Percentiles rank a stretch among this genome's conserved stretches.
Conservation (phyloP, 139 green algal species). For the Tetratostichococcus sp. region DNA sequence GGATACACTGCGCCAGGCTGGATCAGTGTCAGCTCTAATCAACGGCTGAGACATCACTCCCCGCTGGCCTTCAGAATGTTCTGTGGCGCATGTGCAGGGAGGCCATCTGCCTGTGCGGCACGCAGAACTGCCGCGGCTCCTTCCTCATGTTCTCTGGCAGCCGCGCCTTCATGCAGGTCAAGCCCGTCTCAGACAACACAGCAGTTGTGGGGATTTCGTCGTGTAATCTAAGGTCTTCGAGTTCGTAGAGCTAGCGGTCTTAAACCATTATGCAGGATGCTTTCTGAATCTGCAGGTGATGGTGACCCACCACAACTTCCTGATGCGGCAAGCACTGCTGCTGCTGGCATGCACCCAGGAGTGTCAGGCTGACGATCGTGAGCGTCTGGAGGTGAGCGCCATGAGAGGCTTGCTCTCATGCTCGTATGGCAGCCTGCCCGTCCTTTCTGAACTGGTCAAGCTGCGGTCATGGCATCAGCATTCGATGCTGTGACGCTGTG, state of each 20-base stretch:
- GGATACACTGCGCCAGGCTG: too few relatives aligned
- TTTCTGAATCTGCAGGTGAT: conserved; percentile 57
- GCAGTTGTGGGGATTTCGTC: too few relatives aligned
- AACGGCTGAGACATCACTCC: too few relatives aligned
- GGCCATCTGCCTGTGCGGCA: conserved; percentile 84
- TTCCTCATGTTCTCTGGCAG: conserved; percentile 82
- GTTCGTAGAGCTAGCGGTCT: too few relatives aligned
- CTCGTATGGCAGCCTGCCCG: too few relatives aligned
- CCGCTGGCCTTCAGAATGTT: too few relatives aligned
- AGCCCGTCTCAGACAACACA: neutral
- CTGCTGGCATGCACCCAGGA: conserved; percentile 40
- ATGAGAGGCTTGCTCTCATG: neutral
- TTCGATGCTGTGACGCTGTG: too few relatives aligned
- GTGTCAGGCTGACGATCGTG: conserved; percentile 32
- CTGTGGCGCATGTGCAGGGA: conserved; percentile 2
- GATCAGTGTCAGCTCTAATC: too few relatives aligned
- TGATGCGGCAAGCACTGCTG: conserved; percentile 70
- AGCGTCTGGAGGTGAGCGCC: conserved; percentile 21
- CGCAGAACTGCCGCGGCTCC: conserved; percentile 56
- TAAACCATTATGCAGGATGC: too few relatives aligned
- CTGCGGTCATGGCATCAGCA: too few relatives aligned
- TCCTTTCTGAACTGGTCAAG: neutral
- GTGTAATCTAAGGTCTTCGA: too few relatives aligned
- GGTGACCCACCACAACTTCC: conserved; percentile 65
- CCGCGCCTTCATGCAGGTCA: conserved; percentile 62